phyloP scores from a whole-genome alignment of 2,329 filamentous ascomycete species.

The Pyricularia pennisetigena region DNA sequence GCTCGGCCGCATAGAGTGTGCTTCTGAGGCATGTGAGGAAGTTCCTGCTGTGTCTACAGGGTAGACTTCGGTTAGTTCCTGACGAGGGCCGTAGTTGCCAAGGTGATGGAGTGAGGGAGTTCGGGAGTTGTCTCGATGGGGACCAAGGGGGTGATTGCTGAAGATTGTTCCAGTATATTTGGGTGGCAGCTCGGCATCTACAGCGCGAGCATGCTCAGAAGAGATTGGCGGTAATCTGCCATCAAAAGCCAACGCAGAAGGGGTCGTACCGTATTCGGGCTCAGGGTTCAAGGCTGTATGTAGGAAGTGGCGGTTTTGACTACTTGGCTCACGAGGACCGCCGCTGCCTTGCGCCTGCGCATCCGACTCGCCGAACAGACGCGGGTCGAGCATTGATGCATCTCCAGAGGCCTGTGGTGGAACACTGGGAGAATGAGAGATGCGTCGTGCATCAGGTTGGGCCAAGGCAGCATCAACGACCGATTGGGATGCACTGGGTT shows the following conservation, averaged over 20 bases:
- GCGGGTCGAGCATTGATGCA: slow-evolving; percentile 9
- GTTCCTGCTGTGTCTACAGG: not conserved
- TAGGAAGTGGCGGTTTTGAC: slow-evolving; percentile 5
- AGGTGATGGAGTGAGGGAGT: not conserved
- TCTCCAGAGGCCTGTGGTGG: not conserved
- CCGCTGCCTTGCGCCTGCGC: not conserved
- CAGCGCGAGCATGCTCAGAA: not conserved
- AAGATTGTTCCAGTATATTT: not conserved
- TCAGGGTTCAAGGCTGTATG: slow-evolving; percentile 9
- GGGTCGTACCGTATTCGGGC: not conserved
- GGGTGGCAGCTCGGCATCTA: not conserved
- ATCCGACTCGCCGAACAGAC: slow-evolving; percentile 11
- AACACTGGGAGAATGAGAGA: not conserved
- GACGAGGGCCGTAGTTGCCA: not conserved
- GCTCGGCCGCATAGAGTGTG: not conserved
- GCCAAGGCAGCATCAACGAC: not conserved
- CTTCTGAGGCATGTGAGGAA: not conserved
- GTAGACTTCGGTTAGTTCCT: not conserved
- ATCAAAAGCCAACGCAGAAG: not conserved
- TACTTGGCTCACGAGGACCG: not conserved
- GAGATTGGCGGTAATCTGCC: not conserved
- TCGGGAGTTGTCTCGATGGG: not conserved
- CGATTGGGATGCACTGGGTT: no score
- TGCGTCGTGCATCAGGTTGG: not conserved
- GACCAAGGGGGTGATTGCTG: not conserved